Evolutionary conservation across 2,329 filamentous ascomycete genomes (phyloP).

Genomic region (Trichoderma semiorbis): DNA sequence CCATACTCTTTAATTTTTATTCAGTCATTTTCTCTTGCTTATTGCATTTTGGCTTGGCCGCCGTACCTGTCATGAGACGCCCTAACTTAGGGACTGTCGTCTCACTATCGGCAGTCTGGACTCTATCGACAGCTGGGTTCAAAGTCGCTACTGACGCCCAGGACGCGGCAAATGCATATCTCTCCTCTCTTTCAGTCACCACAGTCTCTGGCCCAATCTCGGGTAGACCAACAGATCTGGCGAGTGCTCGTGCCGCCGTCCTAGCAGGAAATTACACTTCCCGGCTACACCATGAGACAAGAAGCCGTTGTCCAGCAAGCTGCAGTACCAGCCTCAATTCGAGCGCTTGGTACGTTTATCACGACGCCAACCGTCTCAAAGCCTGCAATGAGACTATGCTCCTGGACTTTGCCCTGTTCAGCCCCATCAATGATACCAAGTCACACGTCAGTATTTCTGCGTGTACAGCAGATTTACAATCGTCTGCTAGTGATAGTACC

Average conservation of each 20-base stretch:
- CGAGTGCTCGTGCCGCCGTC: background rate
- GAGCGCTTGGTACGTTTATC: background rate
- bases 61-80: too few relatives aligned
- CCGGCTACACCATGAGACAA: background rate
- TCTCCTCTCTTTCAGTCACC: background rate
- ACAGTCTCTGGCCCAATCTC: background rate
- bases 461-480: background rate
- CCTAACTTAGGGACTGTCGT: too few relatives aligned
- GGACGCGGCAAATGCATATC: background rate
- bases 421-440: background rate
- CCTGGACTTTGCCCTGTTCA: background rate
- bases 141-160: too few relatives aligned
- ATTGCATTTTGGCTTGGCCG: too few relatives aligned
- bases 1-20: too few relatives aligned
- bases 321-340: background rate
- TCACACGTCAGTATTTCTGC: background rate
- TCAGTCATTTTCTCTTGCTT: too few relatives aligned
- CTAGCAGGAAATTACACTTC: background rate
- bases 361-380: background rate
- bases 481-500: background rate
- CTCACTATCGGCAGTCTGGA: too few relatives aligned
- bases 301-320: background rate
- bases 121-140: too few relatives aligned
- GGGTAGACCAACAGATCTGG: background rate
- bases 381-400: background rate